Evolutionary conservation across 2,329 filamentous ascomycete species (phyloP), one percentile per base, ranked within the genome.

Genomic region (Fusarium papillatum): DNA sequence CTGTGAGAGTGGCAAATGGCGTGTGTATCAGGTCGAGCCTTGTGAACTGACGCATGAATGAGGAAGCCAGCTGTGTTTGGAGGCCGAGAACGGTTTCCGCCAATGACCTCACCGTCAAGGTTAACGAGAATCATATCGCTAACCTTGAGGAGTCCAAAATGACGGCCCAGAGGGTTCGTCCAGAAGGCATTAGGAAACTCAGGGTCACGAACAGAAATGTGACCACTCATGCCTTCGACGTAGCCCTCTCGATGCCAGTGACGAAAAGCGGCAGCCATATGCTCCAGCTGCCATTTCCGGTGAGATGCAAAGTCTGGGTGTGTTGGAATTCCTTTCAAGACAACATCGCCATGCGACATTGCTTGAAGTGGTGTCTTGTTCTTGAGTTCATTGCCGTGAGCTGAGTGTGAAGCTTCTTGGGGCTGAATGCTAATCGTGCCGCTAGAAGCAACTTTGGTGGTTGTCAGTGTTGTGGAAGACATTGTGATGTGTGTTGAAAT

Each of bases 1-100:
- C 89, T 90, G 78, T 95, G 93, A 5, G 90, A 89, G 78, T 95
- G 93, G 79, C 92, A 94, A 13, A 93, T 90, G 3, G 93, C 92
- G 76, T 91, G 87, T 19, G 92, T 90, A 78, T 94, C 89, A 2
- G 90, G 90, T 14, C 93, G 85, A 1, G 91, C 91, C 81, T 90
- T 91, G 83, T 93, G 90, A 19, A 94, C 86, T 5, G 76, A 72
- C 5, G 92, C 92, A 83, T 95, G 93, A 74, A 95, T 95, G 66
- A 93, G 82, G 78, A 94, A 94, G 0, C 92, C 93, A 0, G 93
- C 92, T 4, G 90, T 88, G 81, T 95, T 95, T 55, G 91, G 90
- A 1, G 92, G 91, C 26, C 88, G 84, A 2, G 83, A 84, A 63
- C 84, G 87, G 78, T 93, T 92, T 0, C 92, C 92, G 16, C 91